These are phyloP conservation scores for Calonectria pseudoturangicola DNA, from an alignment of 2,329 filamentous ascomycete species.

Conservation along the genomic window DNA sequence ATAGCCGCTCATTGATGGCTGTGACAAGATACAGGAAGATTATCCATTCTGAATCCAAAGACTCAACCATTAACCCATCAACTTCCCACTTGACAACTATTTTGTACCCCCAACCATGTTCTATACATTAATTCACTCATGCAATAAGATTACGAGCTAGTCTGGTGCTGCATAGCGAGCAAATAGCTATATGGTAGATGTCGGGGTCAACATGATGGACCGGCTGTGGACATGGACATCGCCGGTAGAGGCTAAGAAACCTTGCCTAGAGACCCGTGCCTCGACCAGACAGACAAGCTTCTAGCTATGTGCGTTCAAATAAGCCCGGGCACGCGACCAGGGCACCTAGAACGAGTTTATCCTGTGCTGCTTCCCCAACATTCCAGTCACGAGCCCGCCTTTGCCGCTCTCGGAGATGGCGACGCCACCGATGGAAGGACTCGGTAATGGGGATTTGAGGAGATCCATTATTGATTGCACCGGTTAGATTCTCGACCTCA, in stretches of 20 bases:
- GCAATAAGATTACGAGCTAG: no score
- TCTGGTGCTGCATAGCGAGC: no score
- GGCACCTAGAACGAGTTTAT: neutral
- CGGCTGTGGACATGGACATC: no score
- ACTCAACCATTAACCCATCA: neutral
- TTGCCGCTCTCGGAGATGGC: neutral
- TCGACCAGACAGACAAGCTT: neutral
- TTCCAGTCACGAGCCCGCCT: constrained; percentile 7
- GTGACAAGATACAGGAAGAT: neutral
- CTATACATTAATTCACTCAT: no score
- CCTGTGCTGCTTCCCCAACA: neutral
- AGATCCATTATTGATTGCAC: neutral
- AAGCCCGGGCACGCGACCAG: neutral
- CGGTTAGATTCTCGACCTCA: neutral
- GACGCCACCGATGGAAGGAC: neutral
- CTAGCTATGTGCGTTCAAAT: constrained; percentile 9
- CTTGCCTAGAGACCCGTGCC: neutral
- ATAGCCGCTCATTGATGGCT: neutral
- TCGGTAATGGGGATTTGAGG: neutral
- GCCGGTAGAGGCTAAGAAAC: neutral
- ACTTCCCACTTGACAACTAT: neutral
- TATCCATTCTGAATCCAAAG: neutral
- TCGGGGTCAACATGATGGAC: no score
- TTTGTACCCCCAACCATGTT: no score
- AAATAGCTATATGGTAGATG: no score